A percentile compares a stretch with the other conserved stretches of the same genome.
These are phyloP conservation scores for Naganishia antarctica DNA, from an alignment of 768 basidiomycete genomes.

Conservation along the genomic window DNA sequence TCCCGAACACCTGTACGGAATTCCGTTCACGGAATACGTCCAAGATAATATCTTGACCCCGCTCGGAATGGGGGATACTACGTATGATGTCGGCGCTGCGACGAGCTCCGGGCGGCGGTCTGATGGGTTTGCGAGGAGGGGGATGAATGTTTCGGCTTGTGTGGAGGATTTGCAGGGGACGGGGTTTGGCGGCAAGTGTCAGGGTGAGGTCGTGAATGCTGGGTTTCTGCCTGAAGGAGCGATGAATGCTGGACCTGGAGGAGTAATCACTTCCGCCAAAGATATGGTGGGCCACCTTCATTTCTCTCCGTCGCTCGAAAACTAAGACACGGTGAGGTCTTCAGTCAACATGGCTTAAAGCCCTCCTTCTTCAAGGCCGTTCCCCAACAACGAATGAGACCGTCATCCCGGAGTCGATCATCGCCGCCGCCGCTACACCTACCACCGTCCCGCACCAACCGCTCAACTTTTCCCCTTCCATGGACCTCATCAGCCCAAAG, in stretches of 20 bases:
- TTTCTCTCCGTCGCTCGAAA: not conserved
- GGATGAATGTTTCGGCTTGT: not conserved
- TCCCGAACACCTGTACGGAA: constrained; percentile 30
- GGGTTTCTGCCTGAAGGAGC: constrained; percentile 27
- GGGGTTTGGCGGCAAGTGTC: not conserved
- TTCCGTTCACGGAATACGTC: constrained; percentile 32
- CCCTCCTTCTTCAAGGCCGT: constrained; percentile 29
- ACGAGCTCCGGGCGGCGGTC: constrained; percentile 28
- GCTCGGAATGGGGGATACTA: constrained; percentile 34
- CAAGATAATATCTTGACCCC: constrained; percentile 36
- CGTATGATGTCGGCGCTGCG: constrained; percentile 32
- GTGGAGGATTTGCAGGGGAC: not conserved
- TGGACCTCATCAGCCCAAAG: not conserved
- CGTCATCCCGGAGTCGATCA: constrained; percentile 30
- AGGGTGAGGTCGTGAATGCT: not conserved
- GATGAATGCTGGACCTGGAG: constrained; percentile 36
- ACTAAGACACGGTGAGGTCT: not conserved
- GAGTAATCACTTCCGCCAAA: constrained; percentile 31
- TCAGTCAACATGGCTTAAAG: constrained; percentile 39
- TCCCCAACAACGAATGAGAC: constrained; percentile 23
- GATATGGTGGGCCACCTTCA: constrained; percentile 37
- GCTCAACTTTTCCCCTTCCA: not conserved
- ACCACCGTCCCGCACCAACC: not conserved
- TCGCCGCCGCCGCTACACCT: constrained; percentile 24
- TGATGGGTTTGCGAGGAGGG: constrained; percentile 27